Conservation (phyloP, 106 monocot species). For the Xerophyta viscosa region DNA sequence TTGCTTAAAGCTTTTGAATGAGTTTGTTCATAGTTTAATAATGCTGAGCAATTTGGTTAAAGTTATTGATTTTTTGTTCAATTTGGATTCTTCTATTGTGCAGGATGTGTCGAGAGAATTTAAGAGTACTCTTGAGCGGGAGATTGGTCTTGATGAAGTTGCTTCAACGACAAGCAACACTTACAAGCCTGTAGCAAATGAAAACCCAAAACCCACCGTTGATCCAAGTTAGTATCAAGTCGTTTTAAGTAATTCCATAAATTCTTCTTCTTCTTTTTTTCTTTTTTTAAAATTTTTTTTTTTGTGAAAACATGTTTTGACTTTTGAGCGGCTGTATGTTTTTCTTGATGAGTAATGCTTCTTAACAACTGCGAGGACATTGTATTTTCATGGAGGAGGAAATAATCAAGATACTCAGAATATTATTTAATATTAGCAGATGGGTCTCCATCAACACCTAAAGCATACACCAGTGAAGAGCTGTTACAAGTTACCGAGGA, state of each 20-base stretch:
- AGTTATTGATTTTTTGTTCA: neutral
- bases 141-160: slow-evolving; percentile 89
- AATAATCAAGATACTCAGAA: neutral
- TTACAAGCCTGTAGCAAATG: slow-evolving; percentile 21
- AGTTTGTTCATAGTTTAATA: neutral
- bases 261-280: too few species aligned
- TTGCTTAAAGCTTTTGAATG: neutral
- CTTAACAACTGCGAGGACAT: too few species aligned
- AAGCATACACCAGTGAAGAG: slow-evolving; percentile 33
- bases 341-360: neutral
- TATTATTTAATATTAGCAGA: slow-evolving; percentile 11
- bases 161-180: slow-evolving; percentile 30
- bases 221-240: slow-evolving; percentile 50
- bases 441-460: slow-evolving; percentile 13
- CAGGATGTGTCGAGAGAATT: slow-evolving; percentile 99
- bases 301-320: too few species aligned
- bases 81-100: slow-evolving; percentile 3
- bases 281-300: too few species aligned
- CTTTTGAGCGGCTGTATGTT: too few species aligned
- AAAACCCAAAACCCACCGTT: slow-evolving; percentile 23
- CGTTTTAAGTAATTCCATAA: neutral
- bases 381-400: neutral
- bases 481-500: slow-evolving; percentile 40
- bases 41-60: neutral
- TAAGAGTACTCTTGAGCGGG: slow-evolving; percentile 90